Evolutionary conservation across 805 yeast genomes (phyloP).

Genomic region (Starmerella lactis-condensi): DNA sequence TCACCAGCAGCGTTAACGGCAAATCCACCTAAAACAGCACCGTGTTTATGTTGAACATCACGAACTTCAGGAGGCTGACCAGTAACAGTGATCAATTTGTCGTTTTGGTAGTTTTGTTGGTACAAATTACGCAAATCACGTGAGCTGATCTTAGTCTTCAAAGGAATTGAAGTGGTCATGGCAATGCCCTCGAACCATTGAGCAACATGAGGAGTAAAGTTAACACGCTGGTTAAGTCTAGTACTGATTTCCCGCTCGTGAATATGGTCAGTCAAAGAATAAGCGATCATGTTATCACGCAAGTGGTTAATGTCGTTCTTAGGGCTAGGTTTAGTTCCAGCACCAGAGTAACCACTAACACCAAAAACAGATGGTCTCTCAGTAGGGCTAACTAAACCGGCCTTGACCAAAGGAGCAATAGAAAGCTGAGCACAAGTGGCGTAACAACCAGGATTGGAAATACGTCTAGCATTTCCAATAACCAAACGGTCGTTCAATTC

Average conservation of each 20-base stretch:
- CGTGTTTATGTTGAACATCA: constrained; percentile 86
- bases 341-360: constrained; percentile 96
- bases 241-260: constrained; percentile 86
- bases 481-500: constrained; percentile 56
- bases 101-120: constrained; percentile 76
- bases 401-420: constrained; percentile 54
- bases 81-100: constrained; percentile 61
- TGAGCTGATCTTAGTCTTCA: constrained; percentile 43
- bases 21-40: constrained; percentile 87
- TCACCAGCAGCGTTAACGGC: constrained; percentile 76
- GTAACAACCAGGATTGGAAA: constrained; percentile 96
- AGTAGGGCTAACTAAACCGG: constrained; percentile 29
- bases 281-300: constrained; percentile 75
- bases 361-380: constrained; percentile 82
- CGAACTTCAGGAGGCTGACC: constrained; percentile 89
- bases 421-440: constrained; percentile 97
- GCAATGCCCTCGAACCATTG: constrained; percentile 99
- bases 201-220: constrained; percentile 94
- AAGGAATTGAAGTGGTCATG: constrained; percentile 77
- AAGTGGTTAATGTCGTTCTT: constrained; percentile 69
- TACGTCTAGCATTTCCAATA: constrained; percentile 56
- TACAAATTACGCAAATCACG: constrained; percentile 71
- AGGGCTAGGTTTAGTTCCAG: constrained; percentile 97
- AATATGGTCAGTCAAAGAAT: constrained; percentile 87
- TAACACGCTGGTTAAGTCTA: constrained; percentile 59